These are phyloP conservation scores for Mycocentrospora acerina DNA, from an alignment of 2,329 filamentous ascomycete genomes.

Conservation along the genomic window DNA sequence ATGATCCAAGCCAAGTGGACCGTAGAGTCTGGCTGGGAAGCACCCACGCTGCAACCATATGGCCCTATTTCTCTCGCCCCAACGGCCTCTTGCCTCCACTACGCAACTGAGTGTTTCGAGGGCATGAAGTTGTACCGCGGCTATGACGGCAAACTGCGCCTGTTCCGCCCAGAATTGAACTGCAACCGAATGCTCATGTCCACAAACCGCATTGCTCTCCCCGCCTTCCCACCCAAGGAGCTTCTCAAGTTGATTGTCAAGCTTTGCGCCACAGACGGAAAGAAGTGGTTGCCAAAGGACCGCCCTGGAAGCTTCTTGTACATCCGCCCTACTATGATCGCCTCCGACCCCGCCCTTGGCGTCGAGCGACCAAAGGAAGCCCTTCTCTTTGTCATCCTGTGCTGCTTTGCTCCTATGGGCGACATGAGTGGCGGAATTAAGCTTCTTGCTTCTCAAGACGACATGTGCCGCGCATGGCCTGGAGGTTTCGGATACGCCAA, in stretches of 20 bases:
- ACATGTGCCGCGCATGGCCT: conserved; percentile 88
- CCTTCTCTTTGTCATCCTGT: conserved; percentile 79
- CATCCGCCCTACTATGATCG: conserved; percentile 84
- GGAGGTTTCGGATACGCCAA: conserved; percentile 92
- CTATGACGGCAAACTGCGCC: conserved; percentile 68
- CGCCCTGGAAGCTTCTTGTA: conserved; percentile 74
- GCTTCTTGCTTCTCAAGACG: conserved; percentile 75
- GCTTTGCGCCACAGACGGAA: conserved; percentile 71
- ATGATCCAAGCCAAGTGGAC: conserved; percentile 79
- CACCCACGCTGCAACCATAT: conserved; percentile 74
- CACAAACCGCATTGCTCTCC: conserved; percentile 68
- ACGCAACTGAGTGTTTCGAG: conserved; percentile 90
- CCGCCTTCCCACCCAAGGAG: conserved; percentile 69
- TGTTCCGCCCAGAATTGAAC: conserved; percentile 78
- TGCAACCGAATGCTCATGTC: conserved; percentile 62
- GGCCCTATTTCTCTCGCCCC: conserved; percentile 77
- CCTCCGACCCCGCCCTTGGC: conserved; percentile 75
- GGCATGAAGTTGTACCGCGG: conserved; percentile 74
- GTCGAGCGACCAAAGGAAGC: conserved; percentile 79
- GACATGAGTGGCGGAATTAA: conserved; percentile 53
- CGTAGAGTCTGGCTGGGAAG: conserved; percentile 65
- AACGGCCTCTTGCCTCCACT: conserved; percentile 79
- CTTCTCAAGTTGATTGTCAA: conserved; percentile 72
- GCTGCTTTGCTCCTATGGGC: conserved; percentile 50
- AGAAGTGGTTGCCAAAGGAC: conserved; percentile 75